A percentile compares a stretch with the other conserved stretches of the same genome.
Conservation (phyloP, 139 green algal species). For the Monoraphidium neglectum region DNA sequence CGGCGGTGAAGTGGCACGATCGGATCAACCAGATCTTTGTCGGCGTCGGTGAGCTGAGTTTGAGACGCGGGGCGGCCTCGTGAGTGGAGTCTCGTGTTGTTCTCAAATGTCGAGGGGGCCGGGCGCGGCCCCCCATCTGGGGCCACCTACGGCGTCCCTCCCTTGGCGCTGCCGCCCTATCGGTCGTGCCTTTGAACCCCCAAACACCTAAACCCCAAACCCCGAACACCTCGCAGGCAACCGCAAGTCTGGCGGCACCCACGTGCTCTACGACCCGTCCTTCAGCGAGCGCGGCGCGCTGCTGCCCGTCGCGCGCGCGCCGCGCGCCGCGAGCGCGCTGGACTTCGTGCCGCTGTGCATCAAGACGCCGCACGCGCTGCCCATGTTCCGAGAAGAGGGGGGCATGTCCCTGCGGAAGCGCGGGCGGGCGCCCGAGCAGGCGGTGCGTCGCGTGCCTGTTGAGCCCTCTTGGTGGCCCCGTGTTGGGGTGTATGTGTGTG, state of each 20-base stretch:
- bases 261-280: conserved; percentile 83
- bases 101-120: too few relatives aligned
- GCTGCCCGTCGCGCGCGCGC: conserved; percentile 55
- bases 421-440: not conserved
- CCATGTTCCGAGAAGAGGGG: conserved; percentile 74
- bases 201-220: too few relatives aligned
- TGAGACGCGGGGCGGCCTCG: too few relatives aligned
- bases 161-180: too few relatives aligned
- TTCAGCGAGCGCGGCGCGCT: conserved; percentile 77
- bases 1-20: conserved; percentile 82
- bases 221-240: not conserved
- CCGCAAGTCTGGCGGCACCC: conserved; percentile 46
- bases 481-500: too few relatives aligned
- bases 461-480: too few relatives aligned
- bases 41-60: conserved; percentile 72
- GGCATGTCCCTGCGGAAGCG: conserved; percentile 39
- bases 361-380: conserved; percentile 83
- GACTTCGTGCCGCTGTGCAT: conserved; percentile 77
- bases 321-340: conserved; percentile 50
- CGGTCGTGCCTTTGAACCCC: too few relatives aligned
- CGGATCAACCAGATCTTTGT: conserved; percentile 94
- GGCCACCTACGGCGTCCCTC: too few relatives aligned
- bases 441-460: too few relatives aligned
- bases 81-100: too few relatives aligned
- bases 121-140: too few relatives aligned